Base-by-base conservation (phyloP, 208 protist species). In the Trichomonas tenax region DNA sequence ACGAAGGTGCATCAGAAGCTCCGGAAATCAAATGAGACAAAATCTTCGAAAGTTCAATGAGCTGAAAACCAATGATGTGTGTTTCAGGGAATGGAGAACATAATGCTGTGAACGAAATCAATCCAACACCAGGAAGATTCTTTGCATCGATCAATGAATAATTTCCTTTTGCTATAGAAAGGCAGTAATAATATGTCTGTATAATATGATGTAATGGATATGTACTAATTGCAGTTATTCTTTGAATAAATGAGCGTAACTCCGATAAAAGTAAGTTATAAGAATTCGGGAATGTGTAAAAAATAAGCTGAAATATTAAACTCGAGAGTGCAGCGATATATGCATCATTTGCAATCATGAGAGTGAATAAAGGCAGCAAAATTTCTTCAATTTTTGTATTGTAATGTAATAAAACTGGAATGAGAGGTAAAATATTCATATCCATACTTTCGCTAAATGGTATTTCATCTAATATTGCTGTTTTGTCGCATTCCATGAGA, bases 11-110 rank as follows among this genome's bases (percentile, higher is more conserved):
- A 72, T 72, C 40, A 17, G 34, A 0, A 46, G 6, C 38, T 48
- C 40, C 38, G 0, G 82, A n/a, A n/a, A 40, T 23, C 8, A 89
- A 46, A 89, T 46, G 82, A 45, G 3, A 31, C 14, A 89, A 89
- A 89, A 89, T 46, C 3, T 31, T 26, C 0, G 34, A 44, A 31
- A 23, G 4, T 31, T 46, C 38, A 46, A 89, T 46, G 40, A 89
- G 15, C 40, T 89, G 34, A 31, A 89, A 46, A 89, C 82, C 82
- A 31, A 89, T 26, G 31, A 46, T 31, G 15, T 40, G 34, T 46
- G 82, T 89, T 89, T 89, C 82, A 89, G 82, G 82, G 6, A 46
- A 89, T n/a, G 82, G 82, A 21, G 82, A 89, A 89, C 38, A 44
- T 31, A 89, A 15, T 48, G 82, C 34, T 44, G 38, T 89, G 40